Evolutionary conservation across 441 rosid genomes (phyloP).

Genomic region (Erodium trifolium): DNA sequence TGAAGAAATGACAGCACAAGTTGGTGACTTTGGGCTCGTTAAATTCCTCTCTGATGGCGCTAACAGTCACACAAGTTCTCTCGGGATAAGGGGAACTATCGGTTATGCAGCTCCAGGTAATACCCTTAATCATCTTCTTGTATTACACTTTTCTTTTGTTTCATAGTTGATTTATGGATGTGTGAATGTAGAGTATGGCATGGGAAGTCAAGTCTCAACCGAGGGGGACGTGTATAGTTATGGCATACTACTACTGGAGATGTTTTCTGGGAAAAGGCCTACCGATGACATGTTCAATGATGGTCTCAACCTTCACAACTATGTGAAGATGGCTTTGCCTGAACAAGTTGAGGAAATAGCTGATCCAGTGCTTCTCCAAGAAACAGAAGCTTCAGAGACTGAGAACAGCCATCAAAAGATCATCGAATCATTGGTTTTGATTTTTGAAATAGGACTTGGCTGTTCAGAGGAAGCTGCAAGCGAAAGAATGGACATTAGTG

Average conservation of each 20-base stretch:
- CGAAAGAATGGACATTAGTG: constrained; percentile 4
- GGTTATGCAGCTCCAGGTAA: constrained; percentile 16
- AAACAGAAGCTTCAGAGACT: too few species aligned
- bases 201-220: constrained; percentile 2
- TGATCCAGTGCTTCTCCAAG: not conserved
- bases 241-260: constrained; percentile 9
- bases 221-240: constrained; percentile 8
- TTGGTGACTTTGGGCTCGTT: constrained; percentile 9
- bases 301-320: constrained; percentile 6
- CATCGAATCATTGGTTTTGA: not conserved
- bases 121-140: too few species aligned
- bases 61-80: too few species aligned
- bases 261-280: constrained; percentile 12
- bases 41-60: not conserved
- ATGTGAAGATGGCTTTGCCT: not conserved
- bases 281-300: constrained; percentile 12
- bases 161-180: not conserved
- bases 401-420: too few species aligned
- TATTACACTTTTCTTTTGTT: too few species aligned
- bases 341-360: not conserved
- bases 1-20: constrained; percentile 9
- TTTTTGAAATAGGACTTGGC: constrained; percentile 11
- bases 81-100: too few species aligned
- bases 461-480: not conserved
- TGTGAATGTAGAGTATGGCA: constrained; percentile 8